phyloP scores from a whole-genome alignment of 768 basidiomycete genomes.

The Asterophora lycoperdoides region DNA sequence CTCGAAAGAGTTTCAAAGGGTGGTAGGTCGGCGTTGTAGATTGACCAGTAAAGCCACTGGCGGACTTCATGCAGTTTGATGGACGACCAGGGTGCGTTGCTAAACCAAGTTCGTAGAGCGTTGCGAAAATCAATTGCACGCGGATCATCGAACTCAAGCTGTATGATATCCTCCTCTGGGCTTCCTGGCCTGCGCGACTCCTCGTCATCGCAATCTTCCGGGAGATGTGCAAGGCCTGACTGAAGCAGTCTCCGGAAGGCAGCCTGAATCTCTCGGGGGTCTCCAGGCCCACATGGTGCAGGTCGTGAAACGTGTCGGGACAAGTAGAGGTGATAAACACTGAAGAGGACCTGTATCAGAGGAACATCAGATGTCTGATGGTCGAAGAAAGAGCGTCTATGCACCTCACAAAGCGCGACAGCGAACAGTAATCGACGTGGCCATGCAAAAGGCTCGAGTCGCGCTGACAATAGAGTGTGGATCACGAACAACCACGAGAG shows the following conservation, averaged over 20 bases:
- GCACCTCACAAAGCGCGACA: slow-evolving; percentile 59
- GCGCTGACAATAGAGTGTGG: slow-evolving; percentile 42
- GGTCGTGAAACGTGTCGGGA: slow-evolving; percentile 43
- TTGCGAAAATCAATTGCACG: slow-evolving; percentile 73
- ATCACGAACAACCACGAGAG: slow-evolving; percentile 62
- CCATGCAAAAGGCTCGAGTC: slow-evolving; percentile 39
- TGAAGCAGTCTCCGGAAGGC: slow-evolving; percentile 62
- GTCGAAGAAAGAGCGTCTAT: background rate
- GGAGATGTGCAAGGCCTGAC: slow-evolving; percentile 55
- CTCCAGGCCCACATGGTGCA: slow-evolving; percentile 40
- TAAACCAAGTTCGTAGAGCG: slow-evolving; percentile 72
- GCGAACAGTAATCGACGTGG: slow-evolving; percentile 37
- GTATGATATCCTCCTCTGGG: slow-evolving; percentile 54
- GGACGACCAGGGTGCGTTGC: slow-evolving; percentile 66
- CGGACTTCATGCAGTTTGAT: slow-evolving; percentile 60
- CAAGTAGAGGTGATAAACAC: slow-evolving; percentile 57
- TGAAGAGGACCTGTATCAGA: slow-evolving; percentile 56
- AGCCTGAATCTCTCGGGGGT: slow-evolving; percentile 51
- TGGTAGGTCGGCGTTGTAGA: slow-evolving; percentile 67
- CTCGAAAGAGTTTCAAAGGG: slow-evolving; percentile 42
- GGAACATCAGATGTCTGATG: background rate
- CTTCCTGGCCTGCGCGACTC: slow-evolving; percentile 56
- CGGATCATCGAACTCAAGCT: slow-evolving; percentile 59
- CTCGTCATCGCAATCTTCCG: slow-evolving; percentile 50
- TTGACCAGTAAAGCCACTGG: slow-evolving; percentile 81